phyloP scores from a whole-genome alignment of 257 asterid species.

The Datura wrightii region DNA sequence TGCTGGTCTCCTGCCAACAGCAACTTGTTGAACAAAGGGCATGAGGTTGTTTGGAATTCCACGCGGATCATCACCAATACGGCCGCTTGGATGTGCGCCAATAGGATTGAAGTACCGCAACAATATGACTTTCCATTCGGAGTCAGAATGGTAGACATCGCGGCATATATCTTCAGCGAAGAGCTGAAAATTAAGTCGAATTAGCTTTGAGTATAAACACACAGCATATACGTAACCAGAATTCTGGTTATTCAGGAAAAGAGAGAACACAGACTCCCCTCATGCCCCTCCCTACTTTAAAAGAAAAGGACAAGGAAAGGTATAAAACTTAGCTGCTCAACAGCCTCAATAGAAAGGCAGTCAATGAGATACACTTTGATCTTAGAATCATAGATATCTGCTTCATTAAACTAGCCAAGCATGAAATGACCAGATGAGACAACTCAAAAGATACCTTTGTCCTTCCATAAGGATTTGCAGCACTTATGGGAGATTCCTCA shows the following conservation, averaged over 20 bases:
- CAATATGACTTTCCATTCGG: constrained; percentile 85
- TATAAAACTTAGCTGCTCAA: not conserved
- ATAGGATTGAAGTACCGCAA: constrained; percentile 98
- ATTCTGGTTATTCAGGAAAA: constrained; percentile 24
- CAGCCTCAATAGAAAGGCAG: not conserved
- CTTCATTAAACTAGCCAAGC: not conserved
- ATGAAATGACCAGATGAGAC: not conserved
- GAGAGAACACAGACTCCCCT: not conserved
- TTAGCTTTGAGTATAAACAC: constrained; percentile 32
- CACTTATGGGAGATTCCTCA: constrained; percentile 75
- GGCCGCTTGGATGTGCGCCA: constrained; percentile 95
- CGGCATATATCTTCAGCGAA: constrained; percentile 95
- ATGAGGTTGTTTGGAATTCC: constrained; percentile 96
- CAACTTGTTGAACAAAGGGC: constrained; percentile 99
- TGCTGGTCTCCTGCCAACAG: constrained; percentile 90
- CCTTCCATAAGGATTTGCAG: constrained; percentile 88
- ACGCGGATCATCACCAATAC: constrained; percentile 95
- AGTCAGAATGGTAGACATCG: constrained; percentile 73
- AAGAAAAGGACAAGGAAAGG: constrained; percentile 19
- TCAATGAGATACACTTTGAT: not conserved
- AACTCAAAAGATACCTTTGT: constrained; percentile 72
- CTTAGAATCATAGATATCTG: not conserved
- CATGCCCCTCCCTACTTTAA: not conserved
- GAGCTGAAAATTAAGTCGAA: constrained; percentile 58
- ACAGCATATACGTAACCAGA: not conserved